phyloP scores from a whole-genome alignment of 2,329 filamentous ascomycete species.

The Cercospora zeina region DNA sequence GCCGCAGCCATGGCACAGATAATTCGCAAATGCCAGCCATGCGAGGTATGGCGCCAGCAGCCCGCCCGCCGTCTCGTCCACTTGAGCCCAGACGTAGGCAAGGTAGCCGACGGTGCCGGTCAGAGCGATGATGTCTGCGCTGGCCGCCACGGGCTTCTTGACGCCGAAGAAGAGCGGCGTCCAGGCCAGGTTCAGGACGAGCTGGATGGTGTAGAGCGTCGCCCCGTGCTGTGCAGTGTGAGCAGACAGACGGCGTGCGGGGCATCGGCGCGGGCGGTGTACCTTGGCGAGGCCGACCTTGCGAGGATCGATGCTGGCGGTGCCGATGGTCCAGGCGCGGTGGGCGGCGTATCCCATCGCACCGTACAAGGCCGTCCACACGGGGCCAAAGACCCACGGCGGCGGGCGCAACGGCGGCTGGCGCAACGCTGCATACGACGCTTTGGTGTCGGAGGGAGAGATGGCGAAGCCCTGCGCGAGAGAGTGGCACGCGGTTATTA shows the following conservation, averaged over 20 bases:
- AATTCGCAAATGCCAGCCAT: slow-evolving; percentile 86
- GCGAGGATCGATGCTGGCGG: slow-evolving; percentile 57
- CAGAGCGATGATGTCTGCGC: slow-evolving; percentile 72
- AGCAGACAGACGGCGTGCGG: not conserved
- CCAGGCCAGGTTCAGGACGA: slow-evolving; percentile 82
- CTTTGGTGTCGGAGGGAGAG: slow-evolving; percentile 59
- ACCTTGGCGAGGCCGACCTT: slow-evolving; percentile 62
- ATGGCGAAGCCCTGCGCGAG: slow-evolving; percentile 60
- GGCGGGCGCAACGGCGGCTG: slow-evolving; percentile 63
- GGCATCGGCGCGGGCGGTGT: slow-evolving; percentile 7
- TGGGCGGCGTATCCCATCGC: slow-evolving; percentile 89
- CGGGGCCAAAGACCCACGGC: slow-evolving; percentile 59
- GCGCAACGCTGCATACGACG: slow-evolving; percentile 64
- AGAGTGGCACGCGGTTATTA: not conserved
- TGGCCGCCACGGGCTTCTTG: slow-evolving; percentile 70
- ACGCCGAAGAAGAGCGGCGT: slow-evolving; percentile 90
- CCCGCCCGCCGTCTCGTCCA: slow-evolving; percentile 73
- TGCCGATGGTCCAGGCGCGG: slow-evolving; percentile 67
- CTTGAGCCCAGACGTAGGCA: slow-evolving; percentile 70
- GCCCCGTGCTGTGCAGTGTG: slow-evolving; percentile 56
- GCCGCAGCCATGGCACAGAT: slow-evolving; percentile 57
- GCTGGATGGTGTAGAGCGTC: slow-evolving; percentile 81
- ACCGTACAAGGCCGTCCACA: slow-evolving; percentile 60
- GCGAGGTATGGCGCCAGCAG: slow-evolving; percentile 76
- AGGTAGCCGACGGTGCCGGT: slow-evolving; percentile 72